Percentiles rank a stretch among this genome's conserved stretches.
Evolutionary conservation across 805 yeast genomes (phyloP).

Genomic region (Lachancea lanzarotensis): DNA sequence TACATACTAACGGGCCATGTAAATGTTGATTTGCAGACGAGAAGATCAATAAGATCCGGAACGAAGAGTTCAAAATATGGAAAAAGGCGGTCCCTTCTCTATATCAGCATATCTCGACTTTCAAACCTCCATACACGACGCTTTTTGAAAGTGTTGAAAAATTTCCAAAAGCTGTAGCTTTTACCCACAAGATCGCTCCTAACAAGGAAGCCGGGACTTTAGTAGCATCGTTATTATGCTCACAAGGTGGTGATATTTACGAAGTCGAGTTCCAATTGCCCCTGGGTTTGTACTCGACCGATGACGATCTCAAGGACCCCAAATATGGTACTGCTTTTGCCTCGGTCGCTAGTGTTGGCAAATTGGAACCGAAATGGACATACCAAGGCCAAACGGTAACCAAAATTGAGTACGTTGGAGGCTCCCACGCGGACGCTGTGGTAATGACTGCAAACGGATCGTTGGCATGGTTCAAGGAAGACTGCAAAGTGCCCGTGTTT

Average conservation of each 20-base stretch:
- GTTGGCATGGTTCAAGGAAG: slow-evolving; percentile 31
- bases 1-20: slow-evolving; percentile 1
- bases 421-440: slow-evolving; percentile 33
- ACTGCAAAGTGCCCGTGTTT: slow-evolving; percentile 27
- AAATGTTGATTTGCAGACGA: slow-evolving; percentile 6
- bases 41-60: slow-evolving; percentile 42
- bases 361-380: slow-evolving; percentile 19
- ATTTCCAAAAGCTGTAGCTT: slow-evolving; percentile 23
- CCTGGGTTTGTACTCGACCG: slow-evolving; percentile 18
- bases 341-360: slow-evolving; percentile 31
- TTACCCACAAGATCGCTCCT: slow-evolving; percentile 27
- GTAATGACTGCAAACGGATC: slow-evolving; percentile 31
- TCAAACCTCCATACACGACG: slow-evolving; percentile 34
- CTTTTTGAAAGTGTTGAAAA: slow-evolving; percentile 22
- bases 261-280: slow-evolving; percentile 29
- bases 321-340: slow-evolving; percentile 68
- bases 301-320: slow-evolving; percentile 36
- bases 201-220: slow-evolving; percentile 25
- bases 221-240: slow-evolving; percentile 24
- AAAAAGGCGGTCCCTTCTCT: slow-evolving; percentile 75
- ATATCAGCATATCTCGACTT: slow-evolving; percentile 40
- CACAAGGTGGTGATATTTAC: slow-evolving; percentile 29
- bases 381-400: slow-evolving; percentile 29
- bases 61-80: slow-evolving; percentile 78
- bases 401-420: slow-evolving; percentile 23